Conservation (phyloP, 106 monocot genomes). For the Posidonia australis region DNA sequence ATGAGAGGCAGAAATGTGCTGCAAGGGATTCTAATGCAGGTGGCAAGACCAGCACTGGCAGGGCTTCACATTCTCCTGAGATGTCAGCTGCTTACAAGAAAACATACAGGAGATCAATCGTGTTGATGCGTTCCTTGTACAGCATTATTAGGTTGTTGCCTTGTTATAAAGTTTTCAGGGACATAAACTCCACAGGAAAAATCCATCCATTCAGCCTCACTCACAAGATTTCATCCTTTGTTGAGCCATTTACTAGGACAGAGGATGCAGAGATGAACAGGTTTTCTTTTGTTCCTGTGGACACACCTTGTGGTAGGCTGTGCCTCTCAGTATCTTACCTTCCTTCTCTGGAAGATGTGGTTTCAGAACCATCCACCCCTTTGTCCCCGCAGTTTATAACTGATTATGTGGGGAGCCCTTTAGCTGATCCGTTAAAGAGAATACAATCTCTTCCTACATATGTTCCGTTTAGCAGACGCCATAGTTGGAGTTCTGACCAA, state of each 20-base stretch:
- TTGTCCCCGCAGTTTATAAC: constrained; percentile 55
- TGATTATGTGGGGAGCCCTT: constrained; percentile 89
- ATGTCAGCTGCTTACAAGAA: constrained; percentile 32
- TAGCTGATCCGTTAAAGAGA: constrained; percentile 55
- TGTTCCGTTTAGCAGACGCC: constrained; percentile 35
- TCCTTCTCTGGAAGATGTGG: constrained; percentile 31
- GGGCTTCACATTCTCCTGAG: constrained; percentile 24
- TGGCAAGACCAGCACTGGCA: constrained; percentile 15
- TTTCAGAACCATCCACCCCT: constrained; percentile 38
- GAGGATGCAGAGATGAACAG: constrained; percentile 64
- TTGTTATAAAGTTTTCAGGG: constrained; percentile 62
- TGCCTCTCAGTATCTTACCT: constrained; percentile 58
- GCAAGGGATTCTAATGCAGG: constrained; percentile 6
- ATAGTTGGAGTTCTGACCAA: constrained; percentile 60
- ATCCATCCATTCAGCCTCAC: constrained; percentile 50
- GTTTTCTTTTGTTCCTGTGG: constrained; percentile 54
- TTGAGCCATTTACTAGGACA: constrained; percentile 48
- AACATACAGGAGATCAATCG: constrained; percentile 37
- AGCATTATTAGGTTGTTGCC: constrained; percentile 60
- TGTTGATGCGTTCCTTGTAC: constrained; percentile 76
- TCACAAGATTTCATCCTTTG: constrained; percentile 66
- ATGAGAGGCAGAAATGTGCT: constrained; percentile 14
- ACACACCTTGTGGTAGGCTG: constrained; percentile 59
- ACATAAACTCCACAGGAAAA: constrained; percentile 42
- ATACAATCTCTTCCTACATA: constrained; percentile 35